Percentiles rank a stretch among this genome's conserved stretches.
These are phyloP conservation scores for Paulownia fortunei DNA, from an alignment of 257 asterid species.

Conservation along the genomic window DNA sequence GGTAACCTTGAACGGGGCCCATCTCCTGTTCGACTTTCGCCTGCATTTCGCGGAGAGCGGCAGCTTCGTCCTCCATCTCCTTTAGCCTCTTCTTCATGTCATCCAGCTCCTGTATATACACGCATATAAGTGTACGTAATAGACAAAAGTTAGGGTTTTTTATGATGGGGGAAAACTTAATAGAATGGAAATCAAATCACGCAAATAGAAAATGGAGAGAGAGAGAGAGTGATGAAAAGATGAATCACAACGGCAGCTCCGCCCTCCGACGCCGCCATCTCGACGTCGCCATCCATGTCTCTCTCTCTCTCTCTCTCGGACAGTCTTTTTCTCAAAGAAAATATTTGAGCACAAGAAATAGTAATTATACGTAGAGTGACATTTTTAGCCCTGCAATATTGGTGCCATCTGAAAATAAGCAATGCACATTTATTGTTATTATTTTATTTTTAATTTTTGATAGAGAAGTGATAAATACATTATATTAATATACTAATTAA, in stretches of 20 bases:
- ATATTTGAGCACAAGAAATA: not conserved
- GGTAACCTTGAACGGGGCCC: slow-evolving; percentile 59
- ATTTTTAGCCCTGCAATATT: slow-evolving; percentile 17
- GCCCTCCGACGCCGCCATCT: slow-evolving; percentile 56
- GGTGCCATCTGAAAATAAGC: not conserved
- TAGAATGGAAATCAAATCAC: not conserved
- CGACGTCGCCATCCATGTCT: slow-evolving; percentile 61
- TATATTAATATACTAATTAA: too few species aligned
- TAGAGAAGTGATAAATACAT: too few species aligned
- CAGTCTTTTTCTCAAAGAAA: not conserved
- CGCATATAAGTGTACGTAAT: not conserved
- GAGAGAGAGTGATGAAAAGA: not conserved
- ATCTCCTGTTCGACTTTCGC: slow-evolving; percentile 65
- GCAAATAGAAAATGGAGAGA: not conserved
- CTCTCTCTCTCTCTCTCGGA: slow-evolving; percentile 24
- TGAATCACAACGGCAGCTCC: slow-evolving; percentile 43
- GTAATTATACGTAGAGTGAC: not conserved
- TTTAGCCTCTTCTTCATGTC: slow-evolving; percentile 68
- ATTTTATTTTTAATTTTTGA: too few species aligned
- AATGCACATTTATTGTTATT: too few species aligned
- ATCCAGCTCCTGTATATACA: slow-evolving; percentile 49
- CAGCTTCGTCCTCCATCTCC: slow-evolving; percentile 74
- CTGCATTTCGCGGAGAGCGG: slow-evolving; percentile 76
- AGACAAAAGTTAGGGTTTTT: slow-evolving; percentile 44
- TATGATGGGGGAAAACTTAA: not conserved